Conservation (phyloP, 2,329 filamentous ascomycete genomes). For the Fusarium keratoplasticum region DNA sequence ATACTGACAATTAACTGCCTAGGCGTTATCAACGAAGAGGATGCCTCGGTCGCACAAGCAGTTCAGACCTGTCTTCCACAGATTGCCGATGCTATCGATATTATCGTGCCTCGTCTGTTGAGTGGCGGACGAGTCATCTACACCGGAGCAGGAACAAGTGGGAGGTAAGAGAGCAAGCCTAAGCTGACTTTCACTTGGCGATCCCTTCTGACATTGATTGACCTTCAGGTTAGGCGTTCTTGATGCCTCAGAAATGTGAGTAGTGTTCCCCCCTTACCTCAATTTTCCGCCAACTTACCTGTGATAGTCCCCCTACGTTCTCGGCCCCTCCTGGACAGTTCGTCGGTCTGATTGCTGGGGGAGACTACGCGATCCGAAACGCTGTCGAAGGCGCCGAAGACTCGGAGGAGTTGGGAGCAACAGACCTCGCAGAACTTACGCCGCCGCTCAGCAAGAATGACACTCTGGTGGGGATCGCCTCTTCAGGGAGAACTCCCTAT, state of each 20-base stretch:
- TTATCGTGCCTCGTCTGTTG: background rate
- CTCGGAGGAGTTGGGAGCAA: constrained; percentile 8
- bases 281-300: background rate
- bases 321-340: background rate
- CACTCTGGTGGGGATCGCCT: constrained; percentile 32
- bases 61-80: constrained; percentile 2
- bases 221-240: background rate
- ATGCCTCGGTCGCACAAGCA: background rate
- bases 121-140: constrained; percentile 9
- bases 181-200: background rate
- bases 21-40: background rate
- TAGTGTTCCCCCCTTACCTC: background rate
- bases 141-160: constrained; percentile 8
- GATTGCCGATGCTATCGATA: constrained; percentile 10
- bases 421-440: constrained; percentile 10
- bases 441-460: constrained; percentile 13
- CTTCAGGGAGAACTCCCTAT: constrained; percentile 32
- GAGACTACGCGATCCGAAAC: constrained; percentile 23
- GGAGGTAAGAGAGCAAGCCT: background rate
- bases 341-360: background rate
- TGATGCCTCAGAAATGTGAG: background rate
- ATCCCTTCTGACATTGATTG: background rate
- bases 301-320: background rate
- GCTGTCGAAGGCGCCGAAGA: constrained; percentile 35
- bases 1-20: background rate